Conservation (phyloP, 495 filamentous ascomycete genomes). For the Aspergillus homomorphus region DNA sequence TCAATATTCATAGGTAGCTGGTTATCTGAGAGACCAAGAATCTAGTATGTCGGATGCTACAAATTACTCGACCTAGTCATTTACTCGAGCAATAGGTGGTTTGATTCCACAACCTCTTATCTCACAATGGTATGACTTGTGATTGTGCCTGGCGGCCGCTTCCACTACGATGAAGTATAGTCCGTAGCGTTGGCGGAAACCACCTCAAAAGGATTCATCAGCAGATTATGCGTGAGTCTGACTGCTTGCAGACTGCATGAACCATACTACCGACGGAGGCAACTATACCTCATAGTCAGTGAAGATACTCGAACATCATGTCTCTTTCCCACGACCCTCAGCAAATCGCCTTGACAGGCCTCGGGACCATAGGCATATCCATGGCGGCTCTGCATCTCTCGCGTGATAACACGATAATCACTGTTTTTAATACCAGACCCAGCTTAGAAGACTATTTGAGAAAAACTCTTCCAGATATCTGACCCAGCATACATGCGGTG, state of each 20-base stretch:
- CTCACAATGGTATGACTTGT: not conserved
- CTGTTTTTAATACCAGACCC: constrained; percentile 53
- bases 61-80: no score
- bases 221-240: not conserved
- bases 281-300: no score
- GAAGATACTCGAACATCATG: constrained; percentile 14
- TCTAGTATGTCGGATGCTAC: no score
- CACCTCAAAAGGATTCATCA: not conserved
- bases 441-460: constrained; percentile 47
- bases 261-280: no score
- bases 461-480: constrained; percentile 36
- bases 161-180: not conserved
- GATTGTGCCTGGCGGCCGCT: constrained; percentile 1
- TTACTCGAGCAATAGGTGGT: no score
- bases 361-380: constrained; percentile 60
- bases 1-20: no score
- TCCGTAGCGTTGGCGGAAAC: not conserved
- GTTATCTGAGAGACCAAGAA: no score
- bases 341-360: constrained; percentile 51
- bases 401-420: constrained; percentile 38
- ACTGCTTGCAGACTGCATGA: not conserved
- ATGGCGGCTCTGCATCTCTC: constrained; percentile 55
- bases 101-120: not conserved
- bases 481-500: not conserved
- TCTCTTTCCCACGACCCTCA: constrained; percentile 20